Conservation (phyloP, 208 protist genomes). For the Kentomonas sorsogonicus region DNA sequence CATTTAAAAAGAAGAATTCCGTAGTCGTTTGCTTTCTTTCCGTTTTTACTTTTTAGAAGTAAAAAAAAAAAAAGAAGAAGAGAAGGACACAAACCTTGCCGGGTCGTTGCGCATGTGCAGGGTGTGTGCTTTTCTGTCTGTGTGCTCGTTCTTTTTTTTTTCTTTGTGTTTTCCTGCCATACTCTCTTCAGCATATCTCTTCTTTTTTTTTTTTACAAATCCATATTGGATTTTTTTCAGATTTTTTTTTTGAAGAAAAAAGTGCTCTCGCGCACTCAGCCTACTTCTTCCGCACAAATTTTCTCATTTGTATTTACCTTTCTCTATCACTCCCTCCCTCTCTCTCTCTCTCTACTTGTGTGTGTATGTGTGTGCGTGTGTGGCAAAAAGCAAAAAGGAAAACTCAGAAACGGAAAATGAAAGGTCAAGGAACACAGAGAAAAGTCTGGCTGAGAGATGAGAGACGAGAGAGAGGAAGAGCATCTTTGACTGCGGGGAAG, state of each 20-base stretch:
- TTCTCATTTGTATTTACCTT: background rate
- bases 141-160: background rate
- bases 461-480: too few relatives aligned
- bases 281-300: background rate
- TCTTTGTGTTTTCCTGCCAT: background rate
- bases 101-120: too few relatives aligned
- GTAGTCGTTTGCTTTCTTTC: background rate
- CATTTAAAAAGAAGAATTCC: too few relatives aligned
- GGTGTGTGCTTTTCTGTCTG: background rate
- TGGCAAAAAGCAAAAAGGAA: slow-evolving; percentile 1
- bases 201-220: background rate
- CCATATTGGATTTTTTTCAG: background rate
- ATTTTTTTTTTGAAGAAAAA: too few relatives aligned
- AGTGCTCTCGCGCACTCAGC: too few relatives aligned
- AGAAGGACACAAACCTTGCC: background rate
- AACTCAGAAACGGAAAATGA: too few relatives aligned
- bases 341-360: background rate
- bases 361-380: background rate
- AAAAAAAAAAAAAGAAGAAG: background rate
- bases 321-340: background rate
- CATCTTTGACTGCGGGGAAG: too few relatives aligned
- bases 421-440: too few relatives aligned
- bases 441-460: too few relatives aligned
- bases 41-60: background rate
- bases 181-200: background rate